Conservation (phyloP, 148 eudicot genomes). For the Heliamphora exappendiculata region DNA sequence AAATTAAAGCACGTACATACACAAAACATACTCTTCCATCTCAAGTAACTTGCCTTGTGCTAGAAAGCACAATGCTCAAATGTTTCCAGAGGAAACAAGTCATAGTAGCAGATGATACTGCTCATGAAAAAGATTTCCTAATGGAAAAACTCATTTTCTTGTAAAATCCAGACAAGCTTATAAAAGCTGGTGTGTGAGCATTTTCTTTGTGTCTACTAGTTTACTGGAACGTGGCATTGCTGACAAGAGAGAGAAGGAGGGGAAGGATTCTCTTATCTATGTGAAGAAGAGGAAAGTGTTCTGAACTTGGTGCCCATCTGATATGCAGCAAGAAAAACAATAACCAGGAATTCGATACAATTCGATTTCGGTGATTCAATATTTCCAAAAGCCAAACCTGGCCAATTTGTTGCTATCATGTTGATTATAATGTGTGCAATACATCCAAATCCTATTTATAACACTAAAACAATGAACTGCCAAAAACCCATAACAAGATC, state of each 20-base stretch:
- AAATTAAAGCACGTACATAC: neutral
- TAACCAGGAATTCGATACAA: neutral
- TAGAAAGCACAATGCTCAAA: neutral
- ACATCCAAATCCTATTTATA: neutral
- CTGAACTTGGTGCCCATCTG: neutral
- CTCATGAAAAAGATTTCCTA: neutral
- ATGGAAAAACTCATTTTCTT: neutral
- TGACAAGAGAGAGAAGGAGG: neutral
- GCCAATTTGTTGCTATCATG: neutral
- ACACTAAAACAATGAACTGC: neutral
- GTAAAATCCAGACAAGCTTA: neutral
- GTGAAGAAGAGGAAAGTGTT: neutral
- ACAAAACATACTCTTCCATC: neutral
- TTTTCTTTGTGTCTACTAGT: neutral
- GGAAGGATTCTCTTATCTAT: neutral
- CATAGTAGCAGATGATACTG: neutral
- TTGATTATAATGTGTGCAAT: neutral
- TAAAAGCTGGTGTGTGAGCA: neutral
- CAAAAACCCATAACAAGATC: neutral
- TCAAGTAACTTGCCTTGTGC: neutral
- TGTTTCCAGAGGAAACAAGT: neutral
- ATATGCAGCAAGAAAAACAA: conserved; percentile 4
- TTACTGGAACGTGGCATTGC: neutral
- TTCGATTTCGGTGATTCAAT: neutral
- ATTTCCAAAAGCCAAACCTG: neutral